These are phyloP conservation scores for Pseudopyricularia cyperi DNA, from an alignment of 2,329 filamentous ascomycete genomes.

Conservation along the genomic window DNA sequence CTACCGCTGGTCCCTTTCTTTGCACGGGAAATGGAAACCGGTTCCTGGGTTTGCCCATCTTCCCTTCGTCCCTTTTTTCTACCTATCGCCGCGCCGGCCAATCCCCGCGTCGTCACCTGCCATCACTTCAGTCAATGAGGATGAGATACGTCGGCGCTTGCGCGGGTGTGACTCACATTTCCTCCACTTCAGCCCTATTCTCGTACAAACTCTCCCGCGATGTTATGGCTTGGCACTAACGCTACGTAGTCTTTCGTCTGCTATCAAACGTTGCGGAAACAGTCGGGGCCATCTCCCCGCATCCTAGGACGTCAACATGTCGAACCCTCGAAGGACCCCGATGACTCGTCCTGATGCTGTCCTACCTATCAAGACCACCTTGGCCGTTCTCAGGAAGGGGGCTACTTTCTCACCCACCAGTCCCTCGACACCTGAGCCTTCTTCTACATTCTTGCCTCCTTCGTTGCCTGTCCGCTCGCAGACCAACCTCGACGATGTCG, in stretches of 20 bases:
- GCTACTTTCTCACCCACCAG: slow-evolving; percentile 48
- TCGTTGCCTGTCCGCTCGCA: slow-evolving; percentile 52
- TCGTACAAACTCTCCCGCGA: background rate
- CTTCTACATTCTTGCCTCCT: slow-evolving; percentile 30
- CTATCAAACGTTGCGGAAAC: background rate
- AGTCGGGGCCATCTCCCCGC: background rate
- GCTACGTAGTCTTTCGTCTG: background rate
- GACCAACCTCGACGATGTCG: slow-evolving; percentile 57
- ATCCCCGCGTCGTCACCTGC: background rate
- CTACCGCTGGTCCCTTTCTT: no score
- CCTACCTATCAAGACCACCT: slow-evolving; percentile 38
- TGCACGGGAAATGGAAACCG: no score
- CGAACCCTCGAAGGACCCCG: slow-evolving; percentile 26
- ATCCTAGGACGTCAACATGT: slow-evolving; percentile 13
- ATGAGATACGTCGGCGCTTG: background rate
- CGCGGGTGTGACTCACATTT: background rate
- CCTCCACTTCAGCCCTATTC: background rate
- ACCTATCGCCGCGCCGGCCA: background rate
- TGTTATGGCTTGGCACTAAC: background rate
- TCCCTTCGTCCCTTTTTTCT: background rate
- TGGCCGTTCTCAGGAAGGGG: slow-evolving; percentile 50
- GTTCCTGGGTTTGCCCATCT: background rate
- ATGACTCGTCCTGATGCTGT: slow-evolving; percentile 30
- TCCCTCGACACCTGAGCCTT: slow-evolving; percentile 14
- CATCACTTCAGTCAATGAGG: background rate